These are phyloP conservation scores for Penicillium italicum DNA, from an alignment of 2,329 filamentous ascomycete genomes.

Conservation along the genomic window DNA sequence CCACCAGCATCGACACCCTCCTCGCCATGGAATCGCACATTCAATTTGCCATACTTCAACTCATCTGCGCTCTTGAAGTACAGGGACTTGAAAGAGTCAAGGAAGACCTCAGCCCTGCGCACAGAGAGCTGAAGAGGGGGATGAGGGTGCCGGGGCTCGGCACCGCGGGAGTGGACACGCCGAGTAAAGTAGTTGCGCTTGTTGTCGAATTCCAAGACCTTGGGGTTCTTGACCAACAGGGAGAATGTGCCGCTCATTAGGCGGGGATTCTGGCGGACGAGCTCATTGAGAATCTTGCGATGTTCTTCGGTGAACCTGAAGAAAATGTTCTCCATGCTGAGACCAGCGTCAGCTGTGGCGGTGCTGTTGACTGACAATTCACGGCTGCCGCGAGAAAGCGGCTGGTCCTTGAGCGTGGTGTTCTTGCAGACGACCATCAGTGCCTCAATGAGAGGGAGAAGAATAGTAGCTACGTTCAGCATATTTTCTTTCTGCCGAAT, in stretches of 20 bases:
- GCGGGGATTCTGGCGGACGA: constrained; percentile 94
- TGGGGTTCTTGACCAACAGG: constrained; percentile 93
- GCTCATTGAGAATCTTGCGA: constrained; percentile 93
- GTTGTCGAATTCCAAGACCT: constrained; percentile 98
- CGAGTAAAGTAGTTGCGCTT: constrained; percentile 99
- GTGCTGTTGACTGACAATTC: constrained; percentile 68
- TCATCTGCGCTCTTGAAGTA: constrained; percentile 96
- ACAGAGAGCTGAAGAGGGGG: constrained; percentile 81
- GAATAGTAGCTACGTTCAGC: constrained; percentile 93
- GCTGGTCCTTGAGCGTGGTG: constrained; percentile 71
- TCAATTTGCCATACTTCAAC: constrained; percentile 98
- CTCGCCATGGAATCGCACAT: constrained; percentile 94
- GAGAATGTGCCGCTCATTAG: constrained; percentile 98
- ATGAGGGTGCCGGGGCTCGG: constrained; percentile 67
- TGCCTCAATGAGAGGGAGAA: constrained; percentile 89
- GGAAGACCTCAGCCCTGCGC: constrained; percentile 91
- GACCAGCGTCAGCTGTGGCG: constrained; percentile 68
- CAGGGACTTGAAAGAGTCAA: constrained; percentile 96
- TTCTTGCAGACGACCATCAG: constrained; percentile 99
- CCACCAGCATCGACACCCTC: constrained; percentile 97
- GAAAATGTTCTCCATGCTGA: constrained; percentile 77
- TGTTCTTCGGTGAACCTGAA: constrained; percentile 98
- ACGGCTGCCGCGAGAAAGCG: constrained; percentile 52
- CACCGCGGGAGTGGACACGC: constrained; percentile 74
- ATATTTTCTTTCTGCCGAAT: constrained; percentile 92